Evolutionary conservation across 768 basidiomycete genomes (phyloP).

Genomic region (Leccinum boreale): DNA sequence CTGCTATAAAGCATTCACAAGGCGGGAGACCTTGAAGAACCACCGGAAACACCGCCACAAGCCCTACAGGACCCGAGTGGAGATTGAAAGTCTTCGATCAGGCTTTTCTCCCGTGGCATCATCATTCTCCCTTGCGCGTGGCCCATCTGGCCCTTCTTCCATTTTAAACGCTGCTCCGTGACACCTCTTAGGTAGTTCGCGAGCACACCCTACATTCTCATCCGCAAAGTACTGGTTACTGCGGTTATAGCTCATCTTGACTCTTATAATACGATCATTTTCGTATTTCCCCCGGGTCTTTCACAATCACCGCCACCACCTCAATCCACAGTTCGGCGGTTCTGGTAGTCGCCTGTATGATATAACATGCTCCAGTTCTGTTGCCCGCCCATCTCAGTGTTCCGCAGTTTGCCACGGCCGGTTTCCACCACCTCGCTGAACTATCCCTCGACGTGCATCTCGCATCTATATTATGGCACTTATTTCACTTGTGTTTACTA

Average conservation of each 20-base stretch:
- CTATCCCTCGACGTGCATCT: not conserved
- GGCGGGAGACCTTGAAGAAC: not conserved
- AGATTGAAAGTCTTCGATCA: not conserved
- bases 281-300: not conserved
- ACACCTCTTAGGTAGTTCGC: not conserved
- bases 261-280: not conserved
- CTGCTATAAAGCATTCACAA: slow-evolving; percentile 6
- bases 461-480: not conserved
- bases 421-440: too few relatives aligned
- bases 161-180: not conserved
- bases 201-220: not conserved
- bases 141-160: not conserved
- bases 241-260: not conserved
- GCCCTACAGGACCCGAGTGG: not conserved
- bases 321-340: too few relatives aligned
- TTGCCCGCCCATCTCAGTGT: not conserved
- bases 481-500: too few relatives aligned
- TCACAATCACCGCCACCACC: not conserved
- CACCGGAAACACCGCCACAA: not conserved
- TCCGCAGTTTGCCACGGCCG: not conserved
- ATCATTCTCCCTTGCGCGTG: not conserved
- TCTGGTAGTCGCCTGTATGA: too few relatives aligned
- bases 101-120: not conserved
- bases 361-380: too few relatives aligned
- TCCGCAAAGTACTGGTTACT: not conserved